Evolutionary conservation across 495 filamentous ascomycete species (phyloP).

Genomic region (Penicillium desertorum): DNA sequence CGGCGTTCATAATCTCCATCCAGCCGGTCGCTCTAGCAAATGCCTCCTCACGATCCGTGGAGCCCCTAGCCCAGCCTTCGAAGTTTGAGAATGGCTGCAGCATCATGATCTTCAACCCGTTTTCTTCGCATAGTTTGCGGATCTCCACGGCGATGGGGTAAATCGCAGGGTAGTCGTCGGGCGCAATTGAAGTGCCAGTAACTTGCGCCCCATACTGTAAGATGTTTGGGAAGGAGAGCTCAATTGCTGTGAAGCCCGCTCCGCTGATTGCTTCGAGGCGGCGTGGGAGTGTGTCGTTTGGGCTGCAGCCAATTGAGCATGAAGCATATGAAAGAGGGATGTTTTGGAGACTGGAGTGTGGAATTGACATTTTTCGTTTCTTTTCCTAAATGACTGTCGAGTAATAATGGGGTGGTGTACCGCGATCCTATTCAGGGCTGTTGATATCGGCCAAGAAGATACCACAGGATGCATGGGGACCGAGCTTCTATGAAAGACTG

Average conservation of each 20-base stretch:
- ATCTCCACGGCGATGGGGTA: conserved; percentile 52
- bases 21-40: conserved; percentile 65
- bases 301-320: conserved; percentile 58
- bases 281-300: conserved; percentile 55
- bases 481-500: not conserved
- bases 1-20: conserved; percentile 70
- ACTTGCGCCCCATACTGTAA: conserved; percentile 57
- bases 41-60: conserved; percentile 59
- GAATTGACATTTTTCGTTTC: conserved; percentile 22
- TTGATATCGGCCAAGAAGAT: not conserved
- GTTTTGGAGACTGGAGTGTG: conserved; percentile 31
- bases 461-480: conserved; percentile 10
- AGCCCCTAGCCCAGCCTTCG: conserved; percentile 69
- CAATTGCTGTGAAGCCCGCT: conserved; percentile 69
- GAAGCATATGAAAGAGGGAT: conserved; percentile 65
- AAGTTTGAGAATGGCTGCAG: conserved; percentile 80
- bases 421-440: not conserved
- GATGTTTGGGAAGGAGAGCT: conserved; percentile 77
- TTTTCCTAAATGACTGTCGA: not conserved
- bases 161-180: conserved; percentile 58
- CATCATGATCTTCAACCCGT: conserved; percentile 63
- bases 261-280: conserved; percentile 66
- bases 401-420: too few species aligned
- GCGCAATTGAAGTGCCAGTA: conserved; percentile 47
- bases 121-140: conserved; percentile 49